Evolutionary conservation across 1,284 basidiomycete genomes (phyloP).

Genomic region (Lentinula novae-zelandiae): DNA sequence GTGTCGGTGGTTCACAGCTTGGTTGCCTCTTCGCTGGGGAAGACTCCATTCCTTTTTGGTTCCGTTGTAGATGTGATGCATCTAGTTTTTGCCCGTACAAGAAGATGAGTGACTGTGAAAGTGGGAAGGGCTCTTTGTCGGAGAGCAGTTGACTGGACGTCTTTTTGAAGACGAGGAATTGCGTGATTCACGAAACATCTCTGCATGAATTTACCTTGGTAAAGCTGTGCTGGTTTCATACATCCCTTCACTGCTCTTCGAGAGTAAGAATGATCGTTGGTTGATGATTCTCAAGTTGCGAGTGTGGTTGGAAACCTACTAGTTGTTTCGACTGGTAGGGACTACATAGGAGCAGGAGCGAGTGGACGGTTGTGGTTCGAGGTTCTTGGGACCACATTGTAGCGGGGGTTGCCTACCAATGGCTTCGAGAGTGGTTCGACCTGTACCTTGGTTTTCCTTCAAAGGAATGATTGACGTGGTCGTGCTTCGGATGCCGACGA

Average conservation of each 20-base stretch:
- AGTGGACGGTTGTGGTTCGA: slow-evolving; percentile 9
- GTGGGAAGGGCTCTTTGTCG: neutral
- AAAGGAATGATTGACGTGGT: neutral
- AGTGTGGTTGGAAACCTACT: slow-evolving; percentile 8
- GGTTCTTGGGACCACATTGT: slow-evolving; percentile 7
- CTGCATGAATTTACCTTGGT: neutral
- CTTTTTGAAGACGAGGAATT: slow-evolving; percentile 1
- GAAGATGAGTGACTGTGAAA: slow-evolving; percentile 6
- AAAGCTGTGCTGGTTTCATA: neutral
- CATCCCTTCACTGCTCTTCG: slow-evolving; percentile 8
- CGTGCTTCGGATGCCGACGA: neutral
- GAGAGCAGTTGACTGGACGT: slow-evolving; percentile 6
- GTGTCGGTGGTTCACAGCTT: slow-evolving; percentile 5
- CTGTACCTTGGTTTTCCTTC: neutral
- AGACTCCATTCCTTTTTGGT: neutral
- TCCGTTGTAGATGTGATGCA: slow-evolving; percentile 1
- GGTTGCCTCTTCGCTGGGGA: slow-evolving; percentile 1
- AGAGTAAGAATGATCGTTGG: slow-evolving; percentile 7
- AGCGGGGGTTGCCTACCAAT: slow-evolving; percentile 15
- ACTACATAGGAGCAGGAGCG: slow-evolving; percentile 14
- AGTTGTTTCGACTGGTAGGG: slow-evolving; percentile 11
- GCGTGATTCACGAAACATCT: neutral
- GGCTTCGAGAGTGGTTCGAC: slow-evolving; percentile 18
- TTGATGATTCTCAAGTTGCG: neutral
- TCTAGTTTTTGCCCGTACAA: slow-evolving; percentile 8